Evolutionary conservation across 2,329 filamentous ascomycete genomes (phyloP).

Genomic region (Catunica adiposa): DNA sequence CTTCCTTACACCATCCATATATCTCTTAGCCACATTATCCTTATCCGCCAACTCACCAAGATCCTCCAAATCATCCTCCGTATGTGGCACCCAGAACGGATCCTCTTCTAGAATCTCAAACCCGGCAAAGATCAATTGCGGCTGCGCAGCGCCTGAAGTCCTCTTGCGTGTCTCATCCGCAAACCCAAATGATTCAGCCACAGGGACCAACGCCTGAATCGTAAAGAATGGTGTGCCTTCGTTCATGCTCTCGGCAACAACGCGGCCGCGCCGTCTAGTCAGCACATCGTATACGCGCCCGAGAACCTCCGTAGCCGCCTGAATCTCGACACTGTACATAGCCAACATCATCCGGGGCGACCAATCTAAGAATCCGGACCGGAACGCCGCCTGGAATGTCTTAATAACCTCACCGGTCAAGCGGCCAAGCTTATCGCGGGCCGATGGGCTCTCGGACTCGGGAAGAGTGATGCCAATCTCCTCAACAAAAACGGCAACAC

Average conservation of each 20-base stretch:
- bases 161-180: conserved; percentile 91
- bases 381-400: conserved; percentile 68
- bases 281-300: conserved; percentile 94
- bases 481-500: conserved; percentile 80
- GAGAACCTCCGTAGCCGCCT: conserved; percentile 87
- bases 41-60: conserved; percentile 81
- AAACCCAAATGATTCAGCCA: conserved; percentile 92
- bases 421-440: conserved; percentile 39
- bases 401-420: conserved; percentile 89
- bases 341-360: conserved; percentile 85
- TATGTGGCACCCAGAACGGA: conserved; percentile 94
- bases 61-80: conserved; percentile 92
- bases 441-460: conserved; percentile 36
- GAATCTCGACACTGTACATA: conserved; percentile 97
- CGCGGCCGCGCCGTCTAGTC: conserved; percentile 77
- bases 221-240: conserved; percentile 95
- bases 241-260: conserved; percentile 80
- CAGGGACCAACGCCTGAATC: conserved; percentile 72
- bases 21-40: conserved; percentile 91
- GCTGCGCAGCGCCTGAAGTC: conserved; percentile 75
- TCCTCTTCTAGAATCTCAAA: conserved; percentile 90
- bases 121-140: conserved; percentile 83
- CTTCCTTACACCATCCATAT: conserved; percentile 76
- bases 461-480: conserved; percentile 47
- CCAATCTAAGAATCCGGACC: conserved; percentile 84